Conservation (phyloP, 2,329 filamentous ascomycete genomes). For the Diplodia corticola region DNA sequence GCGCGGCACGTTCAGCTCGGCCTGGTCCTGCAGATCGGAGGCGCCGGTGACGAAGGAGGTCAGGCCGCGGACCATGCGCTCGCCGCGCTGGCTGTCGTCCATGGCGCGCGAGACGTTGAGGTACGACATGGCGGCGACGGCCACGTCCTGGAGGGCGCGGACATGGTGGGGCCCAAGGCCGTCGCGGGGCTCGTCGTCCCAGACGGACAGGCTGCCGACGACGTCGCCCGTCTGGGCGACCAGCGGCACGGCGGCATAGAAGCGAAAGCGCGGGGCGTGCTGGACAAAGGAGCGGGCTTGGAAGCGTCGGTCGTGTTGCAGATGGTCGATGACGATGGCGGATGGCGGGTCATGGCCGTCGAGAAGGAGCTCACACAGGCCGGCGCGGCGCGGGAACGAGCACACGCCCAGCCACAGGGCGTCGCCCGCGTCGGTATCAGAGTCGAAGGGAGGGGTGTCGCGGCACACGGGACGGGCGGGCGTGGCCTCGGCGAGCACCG, state of each 20-base stretch:
- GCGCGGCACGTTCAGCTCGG: neutral
- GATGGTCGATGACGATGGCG: neutral
- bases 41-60: slow-evolving; percentile 29
- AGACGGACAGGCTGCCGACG: slow-evolving; percentile 30
- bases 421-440: slow-evolving; percentile 30
- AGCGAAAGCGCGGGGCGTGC: slow-evolving; percentile 25
- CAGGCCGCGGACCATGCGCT: slow-evolving; percentile 36
- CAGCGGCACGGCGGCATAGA: slow-evolving; percentile 34
- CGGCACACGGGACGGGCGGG: slow-evolving; percentile 33
- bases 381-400: slow-evolving; percentile 35
- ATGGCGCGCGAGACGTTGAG: slow-evolving; percentile 26
- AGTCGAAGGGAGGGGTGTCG: slow-evolving; percentile 24
- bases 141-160: slow-evolving; percentile 34
- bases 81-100: slow-evolving; percentile 29
- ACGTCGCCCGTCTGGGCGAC: slow-evolving; percentile 28
- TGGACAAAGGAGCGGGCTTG: slow-evolving; percentile 25
- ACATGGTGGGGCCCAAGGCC: slow-evolving; percentile 27
- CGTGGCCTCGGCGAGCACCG: slow-evolving; percentile 39
- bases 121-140: slow-evolving; percentile 29
- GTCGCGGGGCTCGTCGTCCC: slow-evolving; percentile 29
- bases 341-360: too few species aligned
- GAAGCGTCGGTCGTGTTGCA: neutral
- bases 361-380: slow-evolving; percentile 30
- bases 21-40: slow-evolving; percentile 4
- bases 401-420: slow-evolving; percentile 34